These are phyloP conservation scores for Mollisia scopiformis DNA, from an alignment of 2,329 filamentous ascomycete species.

Conservation along the genomic window DNA sequence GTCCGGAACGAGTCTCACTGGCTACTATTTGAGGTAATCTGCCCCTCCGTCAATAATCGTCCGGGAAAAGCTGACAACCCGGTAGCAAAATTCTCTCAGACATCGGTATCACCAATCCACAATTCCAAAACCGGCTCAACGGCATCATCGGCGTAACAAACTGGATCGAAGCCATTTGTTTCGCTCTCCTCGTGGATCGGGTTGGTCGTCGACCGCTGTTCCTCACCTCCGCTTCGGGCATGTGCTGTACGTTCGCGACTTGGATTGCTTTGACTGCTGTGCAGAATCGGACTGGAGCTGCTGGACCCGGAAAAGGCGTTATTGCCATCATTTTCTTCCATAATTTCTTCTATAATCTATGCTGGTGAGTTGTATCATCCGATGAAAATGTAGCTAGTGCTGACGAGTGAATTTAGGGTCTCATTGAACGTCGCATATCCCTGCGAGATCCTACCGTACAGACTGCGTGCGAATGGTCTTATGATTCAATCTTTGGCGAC, in stretches of 20 bases:
- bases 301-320: constrained; percentile 34
- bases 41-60: neutral
- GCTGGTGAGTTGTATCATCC: constrained; percentile 9
- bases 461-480: constrained; percentile 38
- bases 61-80: neutral
- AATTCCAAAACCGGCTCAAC: constrained; percentile 35
- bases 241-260: constrained; percentile 30
- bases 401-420: neutral
- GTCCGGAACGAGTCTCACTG: constrained; percentile 21
- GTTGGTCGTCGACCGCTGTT: constrained; percentile 28
- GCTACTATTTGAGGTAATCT: constrained; percentile 34
- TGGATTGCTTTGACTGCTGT: constrained; percentile 27
- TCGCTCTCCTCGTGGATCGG: constrained; percentile 29
- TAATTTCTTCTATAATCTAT: constrained; percentile 42
- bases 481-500: constrained; percentile 35
- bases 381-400: neutral
- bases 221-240: constrained; percentile 20
- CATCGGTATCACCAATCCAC: constrained; percentile 26
- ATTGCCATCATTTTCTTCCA: constrained; percentile 50
- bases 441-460: constrained; percentile 23
- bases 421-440: neutral
- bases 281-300: neutral
- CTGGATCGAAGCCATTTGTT: constrained; percentile 35
- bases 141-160: constrained; percentile 39
- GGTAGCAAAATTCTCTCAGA: constrained; percentile 28